Conservation (phyloP, 192 early-diverging fungal genomes). For the Chytriomyces sp. region DNA sequence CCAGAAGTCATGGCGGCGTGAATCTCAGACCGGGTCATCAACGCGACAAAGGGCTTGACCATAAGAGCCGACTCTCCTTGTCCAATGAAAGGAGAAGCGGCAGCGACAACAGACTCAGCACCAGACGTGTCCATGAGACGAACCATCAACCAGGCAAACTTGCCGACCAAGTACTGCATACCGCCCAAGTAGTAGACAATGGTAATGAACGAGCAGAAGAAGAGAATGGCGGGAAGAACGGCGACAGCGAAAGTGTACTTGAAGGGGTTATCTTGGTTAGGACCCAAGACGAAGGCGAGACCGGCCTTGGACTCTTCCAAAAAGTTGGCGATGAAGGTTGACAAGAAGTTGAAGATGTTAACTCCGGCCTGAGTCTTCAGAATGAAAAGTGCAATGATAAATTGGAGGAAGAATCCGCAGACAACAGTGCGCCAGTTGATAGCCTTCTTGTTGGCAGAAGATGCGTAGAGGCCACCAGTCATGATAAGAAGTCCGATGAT, state of each 20-base stretch:
- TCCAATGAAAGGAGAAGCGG: slow-evolving; percentile 84
- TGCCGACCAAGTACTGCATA: slow-evolving; percentile 77
- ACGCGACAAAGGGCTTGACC: slow-evolving; percentile 77
- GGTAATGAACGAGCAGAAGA: slow-evolving; percentile 85
- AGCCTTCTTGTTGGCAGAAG: slow-evolving; percentile 63
- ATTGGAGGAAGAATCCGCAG: slow-evolving; percentile 72
- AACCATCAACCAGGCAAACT: slow-evolving; percentile 66
- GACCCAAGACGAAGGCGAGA: slow-evolving; percentile 71
- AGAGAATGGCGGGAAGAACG: slow-evolving; percentile 84
- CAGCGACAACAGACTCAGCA: slow-evolving; percentile 80
- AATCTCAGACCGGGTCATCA: slow-evolving; percentile 83
- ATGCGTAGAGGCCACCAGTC: slow-evolving; percentile 41
- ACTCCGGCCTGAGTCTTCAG: slow-evolving; percentile 70
- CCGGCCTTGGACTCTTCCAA: slow-evolving; percentile 71
- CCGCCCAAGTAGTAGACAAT: slow-evolving; percentile 81
- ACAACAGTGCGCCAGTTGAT: slow-evolving; percentile 79
- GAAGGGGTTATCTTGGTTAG: slow-evolving; percentile 38
- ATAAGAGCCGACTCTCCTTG: slow-evolving; percentile 81
- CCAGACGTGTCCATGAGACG: slow-evolving; percentile 75
- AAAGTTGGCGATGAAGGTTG: slow-evolving; percentile 57
- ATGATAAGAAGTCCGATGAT: slow-evolving; percentile 71
- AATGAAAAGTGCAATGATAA: slow-evolving; percentile 78
- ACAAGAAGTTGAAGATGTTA: slow-evolving; percentile 73
- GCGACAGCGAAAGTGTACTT: slow-evolving; percentile 60
- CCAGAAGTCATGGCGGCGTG: slow-evolving; percentile 87